phyloP scores from a whole-genome alignment of 2,329 filamentous ascomycete genomes.

The Clarireedia monteithiana region DNA sequence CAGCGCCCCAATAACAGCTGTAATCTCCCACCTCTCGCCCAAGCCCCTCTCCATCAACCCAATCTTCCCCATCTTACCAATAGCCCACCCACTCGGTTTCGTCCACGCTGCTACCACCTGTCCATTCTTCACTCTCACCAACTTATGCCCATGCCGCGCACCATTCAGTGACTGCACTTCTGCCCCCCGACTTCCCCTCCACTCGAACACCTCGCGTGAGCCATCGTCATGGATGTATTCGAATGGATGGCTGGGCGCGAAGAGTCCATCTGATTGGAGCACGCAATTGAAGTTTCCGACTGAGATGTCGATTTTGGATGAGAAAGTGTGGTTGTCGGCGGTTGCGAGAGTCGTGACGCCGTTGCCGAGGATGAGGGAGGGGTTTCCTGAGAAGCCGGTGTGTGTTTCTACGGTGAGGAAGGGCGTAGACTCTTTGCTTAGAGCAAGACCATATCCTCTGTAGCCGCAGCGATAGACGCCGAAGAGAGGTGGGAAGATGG shows the following conservation, averaged over 20 bases:
- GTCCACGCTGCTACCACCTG: constrained; percentile 1
- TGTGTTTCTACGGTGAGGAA: not conserved
- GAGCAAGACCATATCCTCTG: not conserved
- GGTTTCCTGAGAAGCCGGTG: not conserved
- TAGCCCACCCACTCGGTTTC: not conserved
- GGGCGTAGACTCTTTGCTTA: not conserved
- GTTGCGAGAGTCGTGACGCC: not conserved
- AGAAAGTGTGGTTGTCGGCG: not conserved
- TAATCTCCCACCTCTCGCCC: constrained; percentile 7
- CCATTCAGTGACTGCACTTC: not conserved
- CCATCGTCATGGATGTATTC: constrained; percentile 1
- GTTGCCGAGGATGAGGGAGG: not conserved
- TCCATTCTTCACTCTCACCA: not conserved
- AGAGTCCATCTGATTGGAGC: not conserved
- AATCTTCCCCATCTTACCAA: constrained; percentile 1
- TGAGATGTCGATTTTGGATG: not conserved
- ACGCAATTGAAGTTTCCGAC: not conserved
- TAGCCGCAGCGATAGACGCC: not conserved
- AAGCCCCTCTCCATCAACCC: constrained; percentile 3
- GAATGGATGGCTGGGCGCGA: not conserved
- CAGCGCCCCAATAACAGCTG: not conserved
- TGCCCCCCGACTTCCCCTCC: not conserved
- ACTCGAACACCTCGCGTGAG: not conserved
- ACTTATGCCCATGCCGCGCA: not conserved
- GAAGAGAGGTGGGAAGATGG: not conserved